A percentile compares a stretch with the other conserved stretches of the same genome.
phyloP scores from a whole-genome alignment of 768 basidiomycete species.

The Stropharia rugosoannulata region DNA sequence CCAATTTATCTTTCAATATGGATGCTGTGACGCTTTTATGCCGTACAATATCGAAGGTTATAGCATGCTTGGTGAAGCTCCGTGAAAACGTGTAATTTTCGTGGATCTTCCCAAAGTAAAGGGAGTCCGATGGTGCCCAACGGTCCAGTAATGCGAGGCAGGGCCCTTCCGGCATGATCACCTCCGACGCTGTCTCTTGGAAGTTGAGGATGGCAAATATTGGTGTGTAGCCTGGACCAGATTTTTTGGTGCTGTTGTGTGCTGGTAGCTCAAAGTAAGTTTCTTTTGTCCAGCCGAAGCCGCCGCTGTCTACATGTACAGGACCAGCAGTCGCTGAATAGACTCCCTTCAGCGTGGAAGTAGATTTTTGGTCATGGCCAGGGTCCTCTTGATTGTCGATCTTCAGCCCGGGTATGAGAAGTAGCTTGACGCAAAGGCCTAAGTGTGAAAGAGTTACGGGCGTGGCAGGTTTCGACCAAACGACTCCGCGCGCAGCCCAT shows the following conservation, averaged over 20 bases:
- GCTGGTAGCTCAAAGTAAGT: neutral
- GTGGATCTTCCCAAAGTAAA: neutral
- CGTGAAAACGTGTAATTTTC: neutral
- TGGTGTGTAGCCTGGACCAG: too few species aligned
- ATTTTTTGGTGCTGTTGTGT: neutral
- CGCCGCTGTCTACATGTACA: neutral
- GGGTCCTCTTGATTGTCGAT: too few species aligned
- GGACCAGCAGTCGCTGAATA: neutral
- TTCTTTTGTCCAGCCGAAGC: neutral
- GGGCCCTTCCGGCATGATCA: too few species aligned
- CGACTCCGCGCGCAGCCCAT: too few species aligned
- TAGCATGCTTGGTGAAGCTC: neutral
- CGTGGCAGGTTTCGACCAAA: neutral
- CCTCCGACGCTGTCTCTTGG: too few species aligned
- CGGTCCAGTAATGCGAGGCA: neutral
- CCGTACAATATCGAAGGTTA: neutral
- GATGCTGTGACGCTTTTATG: neutral
- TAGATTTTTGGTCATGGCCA: neutral
- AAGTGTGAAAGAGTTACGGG: neutral
- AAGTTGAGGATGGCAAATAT: too few species aligned
- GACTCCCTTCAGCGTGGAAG: neutral
- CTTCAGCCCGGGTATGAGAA: neutral
- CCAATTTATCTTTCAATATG: neutral
- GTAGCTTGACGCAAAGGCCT: neutral
- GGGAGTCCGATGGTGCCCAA: neutral